Base-by-base conservation (phyloP, 306 rosid genomes). In the Prunus davidiana region DNA sequence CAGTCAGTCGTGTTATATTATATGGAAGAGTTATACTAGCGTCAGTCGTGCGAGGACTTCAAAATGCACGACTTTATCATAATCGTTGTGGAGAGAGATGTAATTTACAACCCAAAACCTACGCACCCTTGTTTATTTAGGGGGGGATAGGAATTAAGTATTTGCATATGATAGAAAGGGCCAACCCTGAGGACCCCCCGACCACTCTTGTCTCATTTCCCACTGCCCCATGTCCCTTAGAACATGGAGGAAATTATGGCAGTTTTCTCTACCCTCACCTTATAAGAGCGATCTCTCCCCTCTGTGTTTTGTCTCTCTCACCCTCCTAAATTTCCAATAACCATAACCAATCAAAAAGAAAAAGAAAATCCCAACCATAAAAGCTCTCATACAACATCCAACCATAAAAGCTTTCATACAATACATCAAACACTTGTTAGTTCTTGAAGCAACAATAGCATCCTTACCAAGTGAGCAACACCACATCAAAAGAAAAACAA, bases 181-280 rank as follows among this genome's bases (percentile, higher is more conserved):
- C 85, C 80, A 72, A 22, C 62, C 47, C 77, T 56, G 51, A 79
- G 88, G 84, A 65, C 91, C 88, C 93, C 85, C 90, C 78, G 88
- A 86, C 95, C 90, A 83, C 74, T 67, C 72, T 84, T 87, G 95
- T 84, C 91, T 57, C 80, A 62, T 85, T 84, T 89, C 85, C 91
- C 90, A 79, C 85, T 79, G 87, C 87, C 83, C 89, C 73, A 82
- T 90, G 89, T 88, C 89, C 93, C 90, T 85, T 83, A 76, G 91
- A 89, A 90, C 97, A 90, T 89, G 97, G 93, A 90, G 91, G 86
- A 92, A 95, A 92, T 92, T 95, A 89, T 90, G 98, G 87, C 93
- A 79, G 76, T 82, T 84, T 55, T 83, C 60, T 74, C 78, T 45
- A 49, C 51, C 52, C 76, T 38, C 38, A 30, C 15, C 68, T 27